A percentile compares a stretch with the other conserved stretches of the same genome.
These are phyloP conservation scores for Niebla homalea DNA, from an alignment of 495 filamentous ascomycete species.

Conservation along the genomic window DNA sequence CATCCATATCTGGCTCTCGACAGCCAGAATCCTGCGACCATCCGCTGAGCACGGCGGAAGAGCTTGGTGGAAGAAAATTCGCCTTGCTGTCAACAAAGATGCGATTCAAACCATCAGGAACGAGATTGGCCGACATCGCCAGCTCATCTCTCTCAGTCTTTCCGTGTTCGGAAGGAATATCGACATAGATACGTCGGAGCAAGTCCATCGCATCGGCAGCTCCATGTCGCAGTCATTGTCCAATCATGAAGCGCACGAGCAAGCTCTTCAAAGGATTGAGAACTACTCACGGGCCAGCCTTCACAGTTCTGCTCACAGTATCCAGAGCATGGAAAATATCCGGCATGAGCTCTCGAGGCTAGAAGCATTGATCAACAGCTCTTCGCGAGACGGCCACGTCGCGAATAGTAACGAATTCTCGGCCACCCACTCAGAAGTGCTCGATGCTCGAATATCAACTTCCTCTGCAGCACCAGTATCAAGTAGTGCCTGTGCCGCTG, in stretches of 20 bases:
- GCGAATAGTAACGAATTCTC: background rate
- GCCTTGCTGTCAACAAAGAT: slow-evolving; percentile 5
- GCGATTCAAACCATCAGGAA: slow-evolving; percentile 6
- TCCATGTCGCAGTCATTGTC: background rate
- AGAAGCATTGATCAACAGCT: slow-evolving; percentile 2
- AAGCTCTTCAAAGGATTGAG: background rate
- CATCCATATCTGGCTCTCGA: slow-evolving; percentile 6
- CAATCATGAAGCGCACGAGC: slow-evolving; percentile 1
- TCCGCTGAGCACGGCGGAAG: slow-evolving; percentile 1
- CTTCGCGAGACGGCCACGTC: background rate
- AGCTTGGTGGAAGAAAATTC: slow-evolving; percentile 5
- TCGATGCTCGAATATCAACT: background rate
- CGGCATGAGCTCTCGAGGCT: slow-evolving; percentile 4
- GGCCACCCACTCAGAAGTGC: background rate
- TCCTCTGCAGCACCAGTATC: background rate
- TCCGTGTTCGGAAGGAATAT: slow-evolving; percentile 4
- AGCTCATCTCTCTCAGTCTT: slow-evolving; percentile 5
- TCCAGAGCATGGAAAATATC: slow-evolving; percentile 8
- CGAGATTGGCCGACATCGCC: slow-evolving; percentile 2
- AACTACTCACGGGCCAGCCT: slow-evolving; percentile 5
- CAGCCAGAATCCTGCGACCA: slow-evolving; percentile 4
- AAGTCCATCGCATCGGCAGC: slow-evolving; percentile 5
- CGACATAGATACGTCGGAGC: slow-evolving; percentile 4
- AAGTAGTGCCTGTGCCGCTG: background rate
- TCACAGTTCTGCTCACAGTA: slow-evolving; percentile 5